Conservation (phyloP, 306 rosid genomes). For the Argentina anserina region DNA sequence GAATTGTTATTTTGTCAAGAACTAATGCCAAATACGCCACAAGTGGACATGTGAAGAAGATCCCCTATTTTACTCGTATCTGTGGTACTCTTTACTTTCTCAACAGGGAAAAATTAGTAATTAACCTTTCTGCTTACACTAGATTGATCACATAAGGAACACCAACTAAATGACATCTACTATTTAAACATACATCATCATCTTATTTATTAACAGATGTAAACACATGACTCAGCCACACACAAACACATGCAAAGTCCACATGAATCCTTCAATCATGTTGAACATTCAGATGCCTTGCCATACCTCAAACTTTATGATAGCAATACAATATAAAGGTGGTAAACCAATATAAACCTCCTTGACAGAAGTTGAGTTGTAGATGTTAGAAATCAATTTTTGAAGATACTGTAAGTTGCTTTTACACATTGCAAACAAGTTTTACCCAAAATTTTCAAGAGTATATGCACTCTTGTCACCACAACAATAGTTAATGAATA, state of each 20-base stretch:
- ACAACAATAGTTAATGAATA: not conserved
- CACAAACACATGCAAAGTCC: not conserved
- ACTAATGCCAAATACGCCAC: not conserved
- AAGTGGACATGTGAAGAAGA: not conserved
- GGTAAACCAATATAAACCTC: not conserved
- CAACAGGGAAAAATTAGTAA: not conserved
- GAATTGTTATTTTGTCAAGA: not conserved
- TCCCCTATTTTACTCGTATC: no score
- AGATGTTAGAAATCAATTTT: not conserved
- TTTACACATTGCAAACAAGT: not conserved
- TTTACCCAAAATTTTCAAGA: not conserved
- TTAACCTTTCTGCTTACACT: not conserved
- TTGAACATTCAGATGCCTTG: not conserved
- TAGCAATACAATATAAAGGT: not conserved
- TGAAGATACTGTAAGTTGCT: not conserved
- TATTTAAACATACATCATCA: not conserved
- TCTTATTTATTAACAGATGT: not conserved
- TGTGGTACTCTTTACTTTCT: not conserved
- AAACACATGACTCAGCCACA: not conserved
- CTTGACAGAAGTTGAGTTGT: not conserved
- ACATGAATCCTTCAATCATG: not conserved
- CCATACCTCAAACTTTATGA: not conserved
- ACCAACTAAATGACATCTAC: not conserved
- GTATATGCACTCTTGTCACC: not conserved
- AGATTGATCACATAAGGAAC: not conserved